Evolutionary conservation across 139 green algal species (phyloP), one percentile per base, ranked within the genome.

Genomic region (Trebouxia sp.): DNA sequence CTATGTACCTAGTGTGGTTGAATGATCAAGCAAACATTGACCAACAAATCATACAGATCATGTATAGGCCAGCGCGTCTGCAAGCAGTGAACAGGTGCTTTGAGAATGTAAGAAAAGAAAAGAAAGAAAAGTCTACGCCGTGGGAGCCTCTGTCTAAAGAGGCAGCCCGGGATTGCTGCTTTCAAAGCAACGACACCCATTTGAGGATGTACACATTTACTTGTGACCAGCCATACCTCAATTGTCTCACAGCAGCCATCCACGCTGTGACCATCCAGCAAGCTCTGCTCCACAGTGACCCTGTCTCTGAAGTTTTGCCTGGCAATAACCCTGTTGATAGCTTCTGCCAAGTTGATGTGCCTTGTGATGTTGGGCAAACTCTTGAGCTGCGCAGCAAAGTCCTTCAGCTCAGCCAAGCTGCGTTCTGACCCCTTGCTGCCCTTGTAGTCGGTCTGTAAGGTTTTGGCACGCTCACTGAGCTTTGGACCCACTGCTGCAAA

Each of bases 331-430:
- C 28, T 53, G 26, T 74, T 80, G 42, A 91, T 58, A 32, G 78
- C 37, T 56, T 85, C 76, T 7, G 85, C 82, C 58, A 91, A 65
- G 37, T 81, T 83, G 41, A 85, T 89, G 76, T 90, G 85, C 12
- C 82, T 43, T 9, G 75, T 74, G 53, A 90, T 85, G 80, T 92
- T 83, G 0, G 89, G 88, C 67, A 92, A 82, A 77, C 85, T 83
- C 69, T 91, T 91, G 28, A 94, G 85, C 78, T 94, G 86, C 6
- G 79, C 84, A 22, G 89, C 84, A 82, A 92, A 92, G 20, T 90
- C 83, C 53, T 88, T 87, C 20, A 93, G 79, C 76, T 91, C 83
- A 11, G 76, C 65, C 62, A 85, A 30, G 65, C 72, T 79, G 20
- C 43, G 32, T 15, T 79, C 72, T 65, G 72, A 30, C 8, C 72